Base-by-base conservation (phyloP, 2,329 filamentous ascomycete species). In the Ploettnerulaceae sp. region DNA sequence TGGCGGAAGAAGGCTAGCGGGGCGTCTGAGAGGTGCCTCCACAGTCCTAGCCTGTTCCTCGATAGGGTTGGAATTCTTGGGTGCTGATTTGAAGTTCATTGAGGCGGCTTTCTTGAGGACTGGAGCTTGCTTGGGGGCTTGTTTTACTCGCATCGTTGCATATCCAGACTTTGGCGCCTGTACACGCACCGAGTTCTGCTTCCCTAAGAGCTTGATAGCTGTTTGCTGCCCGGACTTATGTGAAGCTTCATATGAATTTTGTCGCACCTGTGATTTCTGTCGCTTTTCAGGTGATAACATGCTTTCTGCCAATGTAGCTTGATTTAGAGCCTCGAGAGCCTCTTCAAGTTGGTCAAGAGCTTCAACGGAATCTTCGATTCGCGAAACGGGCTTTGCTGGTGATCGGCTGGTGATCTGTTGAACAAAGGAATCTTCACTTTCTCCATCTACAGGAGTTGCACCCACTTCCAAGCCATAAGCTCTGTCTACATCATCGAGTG, bases 291-390 rank as follows among this genome's bases (percentile, higher is more conserved):
- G 39, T 6, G 55, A 53, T 22, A 55, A 38, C 5, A 62, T 56
- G 17, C 47, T 47, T 32, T 60, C 56, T 18, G 54, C 57, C 24
- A 54, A 40, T 8, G 58, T 55, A 21, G 57, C 58, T 49, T 63
- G 49, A 36, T 57, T 45, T 9, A 64, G 33, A 36, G 61, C 61
- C 54, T 83, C 79, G 7, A 82, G 68, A 39, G 81, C 71, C 24
- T 83, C 79, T 54, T 83, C 78, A 12, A 83, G 68, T 49, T 70
- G 69, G 57, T 83, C 80, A 15, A 83, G 67, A 52, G 77, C 78
- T 59, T 81, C 79, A 7, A 83, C 66, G 1, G 79, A 82, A 59
- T 82, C 79, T 58, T 83, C 80, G 39, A 83, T 82, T 14, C 77
- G 73, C 20, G 64, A 61, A 25, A 66, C 53, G 21, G 60, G 57